Evolutionary conservation across 768 basidiomycete species (phyloP), one percentile per base, ranked within the genome.

Genomic region (Mycena kentingensis): DNA sequence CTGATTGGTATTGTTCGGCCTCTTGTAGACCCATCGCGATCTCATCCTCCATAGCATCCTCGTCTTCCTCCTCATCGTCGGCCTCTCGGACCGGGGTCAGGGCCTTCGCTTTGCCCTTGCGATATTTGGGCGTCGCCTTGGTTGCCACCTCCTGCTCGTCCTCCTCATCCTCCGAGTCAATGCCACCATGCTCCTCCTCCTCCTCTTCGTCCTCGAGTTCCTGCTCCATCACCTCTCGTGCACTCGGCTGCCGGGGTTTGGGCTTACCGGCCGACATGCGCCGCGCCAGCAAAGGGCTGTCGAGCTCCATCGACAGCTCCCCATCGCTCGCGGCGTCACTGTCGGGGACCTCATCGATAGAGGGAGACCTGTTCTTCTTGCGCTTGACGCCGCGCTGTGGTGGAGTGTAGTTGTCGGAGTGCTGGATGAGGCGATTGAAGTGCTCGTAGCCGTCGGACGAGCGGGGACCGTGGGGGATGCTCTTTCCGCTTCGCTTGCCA

Each of bases 361-460:
- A 59, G 12, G 65, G 56, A 1, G 64, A 52, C 2, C 73, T 70
- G 60, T 74, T 81, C 72, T 73, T 82, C 63, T 70, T 75, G 4
- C 68, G 70, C 60, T 81, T 81, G 18, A 79, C 74, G 37, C 71
- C 73, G 18, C 81, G 84, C 1, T 84, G 87, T 4, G 83, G 77
- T n/a, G 80, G 74, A 43, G 46, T 31, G 19, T 32, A 10, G 28
- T 77, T 77, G 69, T 87, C 86, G 2, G 79, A 87, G 61, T 87
- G 86, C 45, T 79, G 76, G 45, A 90, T 77, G 46, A 92, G 65
- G 62, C 89, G 79, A 49, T 87, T 87, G 66, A 91, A 91, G 0
- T 83, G 85, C 66, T 92, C 89, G 65, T 91, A 90, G 25, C 88
- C 90, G 67, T 90, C 90, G 22, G 87, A 87, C 64, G 81, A 82